Conservation (phyloP, 208 protist genomes). For the Vickermania spadyakhi region DNA sequence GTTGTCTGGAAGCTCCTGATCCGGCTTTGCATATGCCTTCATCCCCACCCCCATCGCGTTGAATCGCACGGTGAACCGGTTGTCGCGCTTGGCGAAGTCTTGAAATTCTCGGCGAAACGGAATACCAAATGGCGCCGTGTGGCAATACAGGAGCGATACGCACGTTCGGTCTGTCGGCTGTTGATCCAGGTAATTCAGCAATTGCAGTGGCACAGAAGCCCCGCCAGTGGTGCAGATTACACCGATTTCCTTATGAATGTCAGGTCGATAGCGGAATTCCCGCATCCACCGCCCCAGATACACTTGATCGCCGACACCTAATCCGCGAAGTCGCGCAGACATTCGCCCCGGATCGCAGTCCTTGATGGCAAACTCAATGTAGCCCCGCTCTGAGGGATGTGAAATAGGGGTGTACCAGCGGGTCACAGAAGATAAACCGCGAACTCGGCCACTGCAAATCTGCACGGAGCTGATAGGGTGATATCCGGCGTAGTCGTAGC, state of each 20-base stretch:
- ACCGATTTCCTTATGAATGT: conserved; percentile 47
- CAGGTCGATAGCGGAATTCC: conserved; percentile 61
- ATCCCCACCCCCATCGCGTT: background rate
- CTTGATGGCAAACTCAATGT: conserved; percentile 81
- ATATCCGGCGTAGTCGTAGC: conserved; percentile 83
- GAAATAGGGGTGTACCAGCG: conserved; percentile 86
- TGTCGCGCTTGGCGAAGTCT: conserved; percentile 19
- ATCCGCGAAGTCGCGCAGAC: conserved; percentile 54
- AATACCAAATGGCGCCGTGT: conserved; percentile 34
- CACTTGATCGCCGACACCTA: conserved; percentile 63
- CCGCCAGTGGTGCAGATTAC: conserved; percentile 70
- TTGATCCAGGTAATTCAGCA: conserved; percentile 65
- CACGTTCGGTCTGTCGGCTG: conserved; percentile 18
- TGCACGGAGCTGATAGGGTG: conserved; percentile 75
- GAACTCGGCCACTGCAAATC: conserved; percentile 35
- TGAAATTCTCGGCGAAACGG: conserved; percentile 55
- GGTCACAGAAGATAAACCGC: conserved; percentile 33
- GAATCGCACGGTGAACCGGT: conserved; percentile 62
- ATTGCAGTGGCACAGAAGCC: conserved; percentile 69
- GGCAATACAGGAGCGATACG: conserved; percentile 54
- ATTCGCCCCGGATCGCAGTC: conserved; percentile 71
- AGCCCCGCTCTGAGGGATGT: conserved; percentile 62
- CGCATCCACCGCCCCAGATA: conserved; percentile 82
- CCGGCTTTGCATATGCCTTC: background rate
- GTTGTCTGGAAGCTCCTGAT: conserved; percentile 1